Percentiles rank a stretch among this genome's conserved stretches.
Conservation (phyloP, 2,329 filamentous ascomycete genomes). For the Achaetomium macrosporum region DNA sequence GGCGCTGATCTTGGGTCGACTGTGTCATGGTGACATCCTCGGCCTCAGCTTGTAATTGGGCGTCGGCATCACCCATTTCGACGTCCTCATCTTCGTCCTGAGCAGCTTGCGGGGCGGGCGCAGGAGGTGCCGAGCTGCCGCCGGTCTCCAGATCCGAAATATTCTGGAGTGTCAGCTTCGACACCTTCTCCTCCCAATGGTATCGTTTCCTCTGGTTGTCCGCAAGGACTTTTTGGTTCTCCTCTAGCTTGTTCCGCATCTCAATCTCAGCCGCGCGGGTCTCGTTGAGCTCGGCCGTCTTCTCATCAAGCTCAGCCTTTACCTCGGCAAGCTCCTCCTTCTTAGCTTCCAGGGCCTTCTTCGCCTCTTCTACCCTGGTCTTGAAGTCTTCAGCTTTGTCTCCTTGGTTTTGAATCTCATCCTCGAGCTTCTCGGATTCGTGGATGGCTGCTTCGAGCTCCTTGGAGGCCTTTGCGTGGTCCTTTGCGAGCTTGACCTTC, state of each 20-base stretch:
- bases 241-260: constrained; percentile 96
- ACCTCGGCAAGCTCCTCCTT: constrained; percentile 73
- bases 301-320: constrained; percentile 82
- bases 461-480: constrained; percentile 68
- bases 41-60: constrained; percentile 26
- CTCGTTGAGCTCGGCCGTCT: constrained; percentile 78
- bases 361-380: constrained; percentile 71
- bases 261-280: constrained; percentile 89
- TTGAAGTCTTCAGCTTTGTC: constrained; percentile 68
- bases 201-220: constrained; percentile 80
- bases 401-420: constrained; percentile 71
- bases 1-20: constrained; percentile 22
- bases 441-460: constrained; percentile 67
- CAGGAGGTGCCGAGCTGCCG: constrained; percentile 21
- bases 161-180: constrained; percentile 77
- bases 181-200: constrained; percentile 87
- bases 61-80: constrained; percentile 21
- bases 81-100: constrained; percentile 19
- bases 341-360: constrained; percentile 69
- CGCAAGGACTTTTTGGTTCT: constrained; percentile 80
- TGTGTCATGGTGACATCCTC: constrained; percentile 27
- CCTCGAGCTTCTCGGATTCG: constrained; percentile 73
- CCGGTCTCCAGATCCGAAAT: constrained; percentile 59
- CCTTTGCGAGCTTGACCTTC: constrained; percentile 77
- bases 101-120: constrained; percentile 27